These are phyloP conservation scores for Camelina laxa DNA, from an alignment of 345 rosid species.

Conservation along the genomic window DNA sequence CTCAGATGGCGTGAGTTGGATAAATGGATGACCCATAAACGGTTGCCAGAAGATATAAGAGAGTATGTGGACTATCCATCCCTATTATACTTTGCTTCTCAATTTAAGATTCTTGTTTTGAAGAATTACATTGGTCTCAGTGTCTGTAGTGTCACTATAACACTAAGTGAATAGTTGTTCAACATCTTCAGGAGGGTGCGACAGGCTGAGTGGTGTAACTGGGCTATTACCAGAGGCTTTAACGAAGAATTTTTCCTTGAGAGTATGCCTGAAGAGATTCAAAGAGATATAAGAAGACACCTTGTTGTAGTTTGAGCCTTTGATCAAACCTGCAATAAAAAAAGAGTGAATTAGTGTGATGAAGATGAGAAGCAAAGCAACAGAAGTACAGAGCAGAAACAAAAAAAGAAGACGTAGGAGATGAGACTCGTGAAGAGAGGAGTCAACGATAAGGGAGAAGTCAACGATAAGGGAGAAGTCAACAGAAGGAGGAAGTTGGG, in stretches of 20 bases:
- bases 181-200: slow-evolving; percentile 61
- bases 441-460: too few relatives aligned
- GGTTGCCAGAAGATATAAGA: slow-evolving; percentile 64
- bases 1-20: slow-evolving; percentile 87
- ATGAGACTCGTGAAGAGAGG: too few relatives aligned
- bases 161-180: slow-evolving; percentile 20
- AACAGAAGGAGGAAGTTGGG: too few relatives aligned
- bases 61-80: slow-evolving; percentile 48
- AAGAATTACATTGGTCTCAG: slow-evolving; percentile 13
- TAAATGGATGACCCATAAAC: slow-evolving; percentile 94
- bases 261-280: slow-evolving; percentile 87
- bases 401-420: too few relatives aligned
- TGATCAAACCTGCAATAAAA: too few relatives aligned
- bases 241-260: slow-evolving; percentile 70
- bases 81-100: slow-evolving; percentile 5
- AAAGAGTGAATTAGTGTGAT: too few relatives aligned
- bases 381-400: too few relatives aligned
- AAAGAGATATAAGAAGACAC: slow-evolving; percentile 80
- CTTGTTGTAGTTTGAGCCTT: slow-evolving; percentile 30
- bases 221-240: slow-evolving; percentile 93
- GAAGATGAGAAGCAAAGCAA: too few relatives aligned
- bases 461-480: too few relatives aligned
- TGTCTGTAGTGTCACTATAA: not conserved
- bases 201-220: slow-evolving; percentile 76
- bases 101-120: not conserved